Base-by-base conservation (phyloP, 2,329 filamentous ascomycete species). In the Penicillium digitatum region DNA sequence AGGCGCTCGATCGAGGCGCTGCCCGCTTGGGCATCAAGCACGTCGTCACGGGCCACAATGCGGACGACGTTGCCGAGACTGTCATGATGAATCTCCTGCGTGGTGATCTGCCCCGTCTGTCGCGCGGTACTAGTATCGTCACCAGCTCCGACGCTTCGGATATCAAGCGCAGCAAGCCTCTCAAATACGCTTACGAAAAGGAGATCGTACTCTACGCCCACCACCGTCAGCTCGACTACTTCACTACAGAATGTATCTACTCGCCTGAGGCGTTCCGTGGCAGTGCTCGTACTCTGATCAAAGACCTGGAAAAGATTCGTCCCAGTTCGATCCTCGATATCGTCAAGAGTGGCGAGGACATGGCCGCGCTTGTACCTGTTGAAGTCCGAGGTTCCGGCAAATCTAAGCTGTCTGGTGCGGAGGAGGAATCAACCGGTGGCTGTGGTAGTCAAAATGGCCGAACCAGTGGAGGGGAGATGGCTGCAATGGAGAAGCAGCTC, bases 131-230 rank as follows among this genome's bases (percentile, higher is more conserved):
- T 2, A 94, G 85, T 62, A 97, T 99, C 64, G 81, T 97, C 14
- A 99, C 86, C 2, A 88, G 83, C 38, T 87, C 85, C 65, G 78
- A 85, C 31, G 83, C 81, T n/a, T 91, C 89, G 56, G 90, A 95
- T 57, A 93, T 96, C 62, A 95, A 95, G 78, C 84, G 94, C 61
- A 95, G 90, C 75, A 99, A 99, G 75, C 94, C 94, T 14, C 81
- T 99, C 43, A 97, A 99, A 73, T 99, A 97, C 72, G 92, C 93
- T 1, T 99, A 97, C 70, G 94, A 99, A 72, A 99, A 99, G 76
- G 94, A 99, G 71, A 99, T 99, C 63, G 94, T 99, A 18, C 81
- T 99, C 6, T 99, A 99, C 70, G 94, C 94, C 5, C 90, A 97
- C 70, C 91, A 99, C 78, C 95, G 94, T 75, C 92, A 92, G 72